Percentiles rank a stretch among this genome's conserved stretches.
Conservation (phyloP, 768 basidiomycete species). For the Auriscalpium microsporum region DNA sequence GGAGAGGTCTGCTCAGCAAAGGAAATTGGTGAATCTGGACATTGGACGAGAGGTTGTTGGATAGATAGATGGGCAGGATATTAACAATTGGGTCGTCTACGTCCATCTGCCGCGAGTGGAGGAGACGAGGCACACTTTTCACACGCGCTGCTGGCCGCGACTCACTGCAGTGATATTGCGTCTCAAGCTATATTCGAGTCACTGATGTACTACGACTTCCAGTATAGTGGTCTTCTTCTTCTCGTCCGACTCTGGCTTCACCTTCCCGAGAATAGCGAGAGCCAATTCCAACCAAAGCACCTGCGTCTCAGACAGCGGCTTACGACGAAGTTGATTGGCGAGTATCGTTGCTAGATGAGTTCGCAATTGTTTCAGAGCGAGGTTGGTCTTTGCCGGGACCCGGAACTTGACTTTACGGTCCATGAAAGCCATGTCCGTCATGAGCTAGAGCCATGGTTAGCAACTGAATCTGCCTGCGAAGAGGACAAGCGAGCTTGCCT, state of each 20-base stretch:
- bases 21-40: constrained; percentile 81
- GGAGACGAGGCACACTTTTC: no score
- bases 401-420: constrained; percentile 82
- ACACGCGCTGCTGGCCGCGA: no score
- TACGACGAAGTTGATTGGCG: constrained; percentile 58
- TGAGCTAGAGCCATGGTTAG: constrained; percentile 37
- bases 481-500: constrained; percentile 36
- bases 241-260: constrained; percentile 20
- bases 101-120: constrained; percentile 7
- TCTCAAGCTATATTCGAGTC: neutral
- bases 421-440: constrained; percentile 61
- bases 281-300: constrained; percentile 67
- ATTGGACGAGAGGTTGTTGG: constrained; percentile 50
- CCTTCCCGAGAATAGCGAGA: constrained; percentile 49
- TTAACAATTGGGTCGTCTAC: constrained; percentile 55
- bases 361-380: constrained; percentile 78
- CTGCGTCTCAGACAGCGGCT: constrained; percentile 50
- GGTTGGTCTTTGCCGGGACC: constrained; percentile 56
- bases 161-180: neutral
- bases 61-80: constrained; percentile 65
- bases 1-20: constrained; percentile 62
- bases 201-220: constrained; percentile 3
- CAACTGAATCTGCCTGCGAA: neutral
- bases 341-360: constrained; percentile 50
- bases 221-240: constrained; percentile 2